Conservation (phyloP, 2,329 filamentous ascomycete genomes). For the Pseudohalonectria lignicola region DNA sequence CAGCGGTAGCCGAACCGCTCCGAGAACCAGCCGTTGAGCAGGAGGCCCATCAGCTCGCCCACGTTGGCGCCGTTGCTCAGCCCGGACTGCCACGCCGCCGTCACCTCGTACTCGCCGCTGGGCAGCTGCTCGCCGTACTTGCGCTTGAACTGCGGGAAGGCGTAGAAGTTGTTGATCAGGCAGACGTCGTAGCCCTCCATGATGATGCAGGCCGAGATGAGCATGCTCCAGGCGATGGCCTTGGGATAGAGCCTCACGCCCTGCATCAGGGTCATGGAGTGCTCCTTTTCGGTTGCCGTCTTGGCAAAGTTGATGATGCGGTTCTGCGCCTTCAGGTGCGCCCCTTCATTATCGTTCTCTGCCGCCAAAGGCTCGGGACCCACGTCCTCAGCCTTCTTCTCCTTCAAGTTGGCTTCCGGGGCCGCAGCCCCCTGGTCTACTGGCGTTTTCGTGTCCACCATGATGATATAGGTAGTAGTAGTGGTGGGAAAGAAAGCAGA, state of each 20-base stretch:
- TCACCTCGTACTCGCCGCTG: slow-evolving; percentile 40
- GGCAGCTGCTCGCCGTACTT: slow-evolving; percentile 41
- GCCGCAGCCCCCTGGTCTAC: background rate
- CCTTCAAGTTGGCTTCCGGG: background rate
- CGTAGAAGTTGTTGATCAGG: slow-evolving; percentile 68
- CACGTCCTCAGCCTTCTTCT: too few species aligned
- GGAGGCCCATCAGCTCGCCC: slow-evolving; percentile 56
- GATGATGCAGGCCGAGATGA: slow-evolving; percentile 82
- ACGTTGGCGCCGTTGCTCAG: slow-evolving; percentile 47
- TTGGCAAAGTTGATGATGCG: slow-evolving; percentile 32
- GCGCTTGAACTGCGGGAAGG: slow-evolving; percentile 36
- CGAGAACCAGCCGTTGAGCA: slow-evolving; percentile 54
- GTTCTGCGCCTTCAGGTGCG: slow-evolving; percentile 14
- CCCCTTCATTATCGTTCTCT: slow-evolving; percentile 2
- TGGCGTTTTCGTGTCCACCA: background rate
- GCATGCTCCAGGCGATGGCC: slow-evolving; percentile 70
- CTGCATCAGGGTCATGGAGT: slow-evolving; percentile 61
- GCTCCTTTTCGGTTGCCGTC: slow-evolving; percentile 48
- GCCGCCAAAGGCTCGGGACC: too few species aligned
- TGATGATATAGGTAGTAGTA: background rate
- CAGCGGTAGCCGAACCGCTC: slow-evolving; percentile 59
- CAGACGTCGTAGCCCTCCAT: slow-evolving; percentile 88
- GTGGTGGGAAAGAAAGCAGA: too few species aligned
- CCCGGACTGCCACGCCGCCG: slow-evolving; percentile 51
- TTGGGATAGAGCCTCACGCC: slow-evolving; percentile 78